Percentiles rank a stretch among this genome's conserved stretches.
Evolutionary conservation across 345 rosid genomes (phyloP).

Genomic region (Euphorbia peplus): DNA sequence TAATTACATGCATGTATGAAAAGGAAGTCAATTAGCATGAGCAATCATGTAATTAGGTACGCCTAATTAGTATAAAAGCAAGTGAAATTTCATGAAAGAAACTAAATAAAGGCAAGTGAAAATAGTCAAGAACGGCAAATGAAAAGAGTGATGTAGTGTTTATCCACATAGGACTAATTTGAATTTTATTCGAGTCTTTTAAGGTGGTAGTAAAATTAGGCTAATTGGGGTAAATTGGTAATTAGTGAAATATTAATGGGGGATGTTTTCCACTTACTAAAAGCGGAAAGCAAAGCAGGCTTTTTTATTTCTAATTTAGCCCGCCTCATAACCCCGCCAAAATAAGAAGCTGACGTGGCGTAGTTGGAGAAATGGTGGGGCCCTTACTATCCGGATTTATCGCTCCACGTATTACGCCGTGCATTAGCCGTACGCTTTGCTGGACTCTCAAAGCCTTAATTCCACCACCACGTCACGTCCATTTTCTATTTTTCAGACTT

Average conservation of each 20-base stretch:
- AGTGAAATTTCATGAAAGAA: too few relatives aligned
- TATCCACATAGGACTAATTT: too few relatives aligned
- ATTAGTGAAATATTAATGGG: background rate
- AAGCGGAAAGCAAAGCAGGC: too few relatives aligned
- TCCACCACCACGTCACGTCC: background rate
- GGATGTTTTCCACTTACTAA: background rate
- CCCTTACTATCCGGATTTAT: conserved; percentile 33
- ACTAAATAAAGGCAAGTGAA: background rate
- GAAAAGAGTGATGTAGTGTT: too few relatives aligned
- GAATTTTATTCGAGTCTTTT: too few relatives aligned
- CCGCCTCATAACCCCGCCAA: conserved; percentile 1
- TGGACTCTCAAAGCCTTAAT: background rate
- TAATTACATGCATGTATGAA: too few relatives aligned
- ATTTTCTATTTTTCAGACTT: background rate
- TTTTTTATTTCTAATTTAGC: too few relatives aligned
- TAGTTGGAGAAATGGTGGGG: background rate
- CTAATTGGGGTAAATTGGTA: background rate
- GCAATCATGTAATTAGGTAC: background rate
- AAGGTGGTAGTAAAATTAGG: too few relatives aligned
- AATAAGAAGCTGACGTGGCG: too few relatives aligned
- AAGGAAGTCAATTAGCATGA: too few relatives aligned
- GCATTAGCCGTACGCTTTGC: conserved; percentile 40
- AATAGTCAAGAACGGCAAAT: background rate
- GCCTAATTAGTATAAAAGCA: background rate
- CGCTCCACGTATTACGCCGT: conserved; percentile 55